Evolutionary conservation across 2,329 filamentous ascomycete species (phyloP).

Genomic region (Sphaerulina vaccinii): DNA sequence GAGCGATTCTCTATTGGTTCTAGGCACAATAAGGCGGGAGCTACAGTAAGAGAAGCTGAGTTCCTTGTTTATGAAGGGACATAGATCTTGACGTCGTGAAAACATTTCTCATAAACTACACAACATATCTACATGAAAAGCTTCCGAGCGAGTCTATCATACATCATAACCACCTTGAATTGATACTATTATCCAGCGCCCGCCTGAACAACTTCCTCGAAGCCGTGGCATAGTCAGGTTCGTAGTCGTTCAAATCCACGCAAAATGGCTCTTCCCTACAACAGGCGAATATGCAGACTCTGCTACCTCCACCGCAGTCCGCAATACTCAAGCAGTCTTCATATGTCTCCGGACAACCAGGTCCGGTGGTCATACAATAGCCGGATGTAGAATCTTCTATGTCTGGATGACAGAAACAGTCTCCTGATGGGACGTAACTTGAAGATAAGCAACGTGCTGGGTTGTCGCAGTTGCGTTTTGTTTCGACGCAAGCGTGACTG

Average conservation of each 20-base stretch:
- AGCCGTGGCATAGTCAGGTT: not conserved
- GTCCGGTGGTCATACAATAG: slow-evolving; percentile 22
- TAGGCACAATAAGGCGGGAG: no score
- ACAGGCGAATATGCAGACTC: slow-evolving; percentile 24
- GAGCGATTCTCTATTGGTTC: no score
- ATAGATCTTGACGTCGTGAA: not conserved
- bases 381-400: slow-evolving; percentile 16
- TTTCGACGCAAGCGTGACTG: slow-evolving; percentile 12
- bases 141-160: not conserved
- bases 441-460: slow-evolving; percentile 17
- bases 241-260: slow-evolving; percentile 22
- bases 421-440: slow-evolving; percentile 15
- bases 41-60: no score
- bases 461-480: slow-evolving; percentile 18
- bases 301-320: slow-evolving; percentile 21
- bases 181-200: not conserved
- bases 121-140: not conserved
- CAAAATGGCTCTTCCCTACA: slow-evolving; percentile 24
- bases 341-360: slow-evolving; percentile 18
- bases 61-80: no score
- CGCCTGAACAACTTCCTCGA: not conserved
- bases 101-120: not conserved
- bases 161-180: not conserved
- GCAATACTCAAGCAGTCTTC: slow-evolving; percentile 20
- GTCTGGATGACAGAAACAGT: slow-evolving; percentile 23